Base-by-base conservation (phyloP, 768 basidiomycete genomes). In the Tephrocybe sp. region DNA sequence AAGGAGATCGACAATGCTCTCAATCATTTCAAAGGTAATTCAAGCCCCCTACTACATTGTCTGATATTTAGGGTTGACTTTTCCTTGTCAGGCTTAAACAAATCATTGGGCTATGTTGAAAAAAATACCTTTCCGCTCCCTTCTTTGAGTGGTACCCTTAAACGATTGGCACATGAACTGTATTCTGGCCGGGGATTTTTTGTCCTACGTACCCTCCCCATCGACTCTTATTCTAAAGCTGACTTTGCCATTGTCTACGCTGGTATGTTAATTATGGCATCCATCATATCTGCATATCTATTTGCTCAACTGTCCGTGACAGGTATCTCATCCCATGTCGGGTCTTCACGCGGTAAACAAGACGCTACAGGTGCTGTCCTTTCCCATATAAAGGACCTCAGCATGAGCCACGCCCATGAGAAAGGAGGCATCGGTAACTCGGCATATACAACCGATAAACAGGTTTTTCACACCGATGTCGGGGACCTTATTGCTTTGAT, bases 381-480 rank as follows among this genome's bases (percentile, higher is more conserved):
- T 16, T 68, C 70, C 6, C 75, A 77, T 46, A 73, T 77, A 57
- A 76, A 76, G 52, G 75, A 77, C 51, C 65, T 77, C 41, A 73
- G 67, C 24, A 58, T 67, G 42, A 71, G 66, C 53, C 73, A 74
- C 48, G 69, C 73, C 4, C 62, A 70, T 43, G 69, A 71, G 50
- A 65, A 68, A 52, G 69, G 70, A 15, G 69, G 66, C 15, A 72
- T 73, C 40, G 72, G 72, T 7, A 70, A 71, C 44, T 66, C 73
- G 9, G 75, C 74, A 33, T 75, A 47, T 30, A 36, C 56, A 23
- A 77, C 73, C 1, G 74, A 76, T 60, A 74, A 72, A 50, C 75
- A 76, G 54, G 74, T 76, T 18, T 77, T 77, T 63, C 75, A 76
- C 53, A 74, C 74, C 1, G 75, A 76, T 49, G 64, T 71, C 29